phyloP scores from a whole-genome alignment of 2,329 filamentous ascomycete genomes.

The Fusarium virguliforme region DNA sequence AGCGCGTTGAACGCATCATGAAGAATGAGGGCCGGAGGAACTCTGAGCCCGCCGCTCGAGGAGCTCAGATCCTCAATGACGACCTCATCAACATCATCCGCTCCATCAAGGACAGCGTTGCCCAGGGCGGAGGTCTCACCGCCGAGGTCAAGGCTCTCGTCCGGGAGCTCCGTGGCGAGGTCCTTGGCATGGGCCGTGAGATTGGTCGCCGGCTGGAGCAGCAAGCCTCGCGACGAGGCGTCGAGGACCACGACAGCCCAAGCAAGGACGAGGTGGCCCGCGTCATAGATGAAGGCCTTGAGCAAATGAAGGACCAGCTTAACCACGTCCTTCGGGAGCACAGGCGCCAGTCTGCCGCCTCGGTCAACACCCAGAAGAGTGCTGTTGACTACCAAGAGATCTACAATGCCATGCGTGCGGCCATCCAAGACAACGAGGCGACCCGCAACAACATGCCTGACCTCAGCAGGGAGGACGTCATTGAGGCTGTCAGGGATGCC shows the following conservation, averaged over 20 bases:
- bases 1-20: constrained; percentile 63
- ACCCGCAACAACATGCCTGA: constrained; percentile 57
- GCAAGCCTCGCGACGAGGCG: constrained; percentile 68
- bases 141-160: constrained; percentile 94
- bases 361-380: constrained; percentile 73
- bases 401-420: constrained; percentile 86
- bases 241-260: constrained; percentile 66
- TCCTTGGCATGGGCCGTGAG: constrained; percentile 94
- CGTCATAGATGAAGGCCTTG: constrained; percentile 85
- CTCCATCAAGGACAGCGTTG: constrained; percentile 91
- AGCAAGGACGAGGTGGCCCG: constrained; percentile 80
- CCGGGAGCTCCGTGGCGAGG: constrained; percentile 90
- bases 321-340: constrained; percentile 84
- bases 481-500: constrained; percentile 89
- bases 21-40: constrained; percentile 62
- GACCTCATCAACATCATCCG: constrained; percentile 88
- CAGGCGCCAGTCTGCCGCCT: constrained; percentile 77
- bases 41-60: constrained; percentile 60
- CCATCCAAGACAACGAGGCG: constrained; percentile 74
- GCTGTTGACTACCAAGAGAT: constrained; percentile 85
- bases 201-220: constrained; percentile 86
- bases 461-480: constrained; percentile 84
- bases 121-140: constrained; percentile 89
- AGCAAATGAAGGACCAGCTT: constrained; percentile 88
- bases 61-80: constrained; percentile 76